Evolutionary conservation across 2,329 filamentous ascomycete genomes (phyloP).

Genomic region (Penicillium corylophilum): DNA sequence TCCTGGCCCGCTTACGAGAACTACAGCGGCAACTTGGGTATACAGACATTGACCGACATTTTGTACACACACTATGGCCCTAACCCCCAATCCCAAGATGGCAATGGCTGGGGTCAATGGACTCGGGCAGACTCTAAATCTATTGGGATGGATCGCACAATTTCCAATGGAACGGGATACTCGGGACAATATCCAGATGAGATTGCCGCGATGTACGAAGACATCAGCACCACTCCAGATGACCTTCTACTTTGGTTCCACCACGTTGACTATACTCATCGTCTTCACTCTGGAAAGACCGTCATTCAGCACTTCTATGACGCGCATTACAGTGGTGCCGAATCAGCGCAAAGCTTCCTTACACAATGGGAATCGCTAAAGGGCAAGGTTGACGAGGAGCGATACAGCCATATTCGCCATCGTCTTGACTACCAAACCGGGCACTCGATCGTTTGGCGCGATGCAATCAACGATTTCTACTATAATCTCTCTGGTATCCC

Average conservation of each 20-base stretch:
- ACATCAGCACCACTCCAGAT: constrained; percentile 63
- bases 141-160: constrained; percentile 71
- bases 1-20: constrained; percentile 72
- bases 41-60: constrained; percentile 69
- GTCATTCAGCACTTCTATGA: constrained; percentile 69
- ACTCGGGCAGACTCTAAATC: constrained; percentile 60
- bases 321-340: constrained; percentile 60
- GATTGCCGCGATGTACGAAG: constrained; percentile 59
- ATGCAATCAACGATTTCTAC: constrained; percentile 66
- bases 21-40: constrained; percentile 68
- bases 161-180: constrained; percentile 65
- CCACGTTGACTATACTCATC: constrained; percentile 67
- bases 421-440: constrained; percentile 66
- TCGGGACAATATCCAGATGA: constrained; percentile 66
- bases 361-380: constrained; percentile 22
- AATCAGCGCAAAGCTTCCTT: constrained; percentile 59
- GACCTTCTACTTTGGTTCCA: constrained; percentile 72
- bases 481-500: constrained; percentile 60
- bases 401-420: constrained; percentile 59
- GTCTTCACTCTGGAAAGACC: constrained; percentile 62
- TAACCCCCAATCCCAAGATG: constrained; percentile 64
- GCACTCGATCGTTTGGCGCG: constrained; percentile 69
- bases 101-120: constrained; percentile 71
- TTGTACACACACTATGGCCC: constrained; percentile 67
- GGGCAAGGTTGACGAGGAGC: constrained; percentile 38